phyloP scores from a whole-genome alignment of 768 basidiomycete species.

The Boletus patriciae region DNA sequence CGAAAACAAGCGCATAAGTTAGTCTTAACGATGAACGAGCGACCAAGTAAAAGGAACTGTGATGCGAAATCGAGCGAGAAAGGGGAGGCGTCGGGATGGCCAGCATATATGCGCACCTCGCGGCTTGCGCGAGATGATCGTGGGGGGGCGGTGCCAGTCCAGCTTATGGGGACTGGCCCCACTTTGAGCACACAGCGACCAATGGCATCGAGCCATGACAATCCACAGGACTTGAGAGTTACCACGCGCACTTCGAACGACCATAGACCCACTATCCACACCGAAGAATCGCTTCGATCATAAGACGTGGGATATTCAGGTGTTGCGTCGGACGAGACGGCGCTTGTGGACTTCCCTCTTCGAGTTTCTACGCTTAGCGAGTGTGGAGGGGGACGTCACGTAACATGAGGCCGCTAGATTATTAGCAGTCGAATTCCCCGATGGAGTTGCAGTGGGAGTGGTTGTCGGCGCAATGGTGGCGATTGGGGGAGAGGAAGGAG shows the following conservation, averaged over 20 bases:
- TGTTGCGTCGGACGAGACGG: conserved; percentile 22
- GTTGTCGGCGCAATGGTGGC: neutral
- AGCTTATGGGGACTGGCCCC: conserved; percentile 13
- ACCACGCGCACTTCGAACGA: neutral
- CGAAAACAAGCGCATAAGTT: conserved; percentile 18
- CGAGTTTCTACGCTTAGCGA: conserved; percentile 18
- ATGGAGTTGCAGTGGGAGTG: conserved; percentile 7
- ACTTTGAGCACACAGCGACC: neutral
- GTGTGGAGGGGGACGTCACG: conserved; percentile 17
- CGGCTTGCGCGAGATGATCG: conserved; percentile 11
- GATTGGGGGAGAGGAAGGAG: conserved; percentile 11
- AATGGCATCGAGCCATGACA: conserved; percentile 17
- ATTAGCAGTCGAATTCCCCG: conserved; percentile 1
- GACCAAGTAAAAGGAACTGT: neutral
- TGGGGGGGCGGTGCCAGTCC: neutral
- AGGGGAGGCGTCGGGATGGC: neutral
- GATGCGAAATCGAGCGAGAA: neutral
- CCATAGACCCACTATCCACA: neutral
- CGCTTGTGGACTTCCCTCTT: conserved; percentile 24
- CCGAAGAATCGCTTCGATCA: neutral
- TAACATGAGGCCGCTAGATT: conserved; percentile 18
- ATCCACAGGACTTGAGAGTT: neutral
- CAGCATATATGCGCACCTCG: neutral
- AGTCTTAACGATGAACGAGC: conserved; percentile 6
- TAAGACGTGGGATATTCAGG: neutral